Evolutionary conservation across 306 rosid species (phyloP).

Genomic region (Arachis stenosperma): DNA sequence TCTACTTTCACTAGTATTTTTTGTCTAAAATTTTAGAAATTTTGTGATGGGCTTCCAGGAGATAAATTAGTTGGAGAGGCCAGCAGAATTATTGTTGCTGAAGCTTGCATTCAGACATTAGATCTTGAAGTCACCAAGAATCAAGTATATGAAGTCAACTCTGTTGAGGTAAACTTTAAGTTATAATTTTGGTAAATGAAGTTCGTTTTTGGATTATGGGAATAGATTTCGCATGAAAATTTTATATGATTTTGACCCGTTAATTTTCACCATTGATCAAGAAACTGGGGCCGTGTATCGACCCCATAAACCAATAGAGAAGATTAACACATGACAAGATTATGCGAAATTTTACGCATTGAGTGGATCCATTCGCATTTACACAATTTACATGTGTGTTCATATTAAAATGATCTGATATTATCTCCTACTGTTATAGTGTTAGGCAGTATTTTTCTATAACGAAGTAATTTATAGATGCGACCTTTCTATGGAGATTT

Average conservation of each 20-base stretch:
- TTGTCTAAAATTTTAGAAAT: constrained; percentile 20
- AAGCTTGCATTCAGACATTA: constrained; percentile 58
- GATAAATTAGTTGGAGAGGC: constrained; percentile 79
- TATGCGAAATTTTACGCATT: too few species aligned
- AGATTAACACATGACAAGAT: too few species aligned
- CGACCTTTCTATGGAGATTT: too few species aligned
- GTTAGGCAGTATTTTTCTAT: neutral
- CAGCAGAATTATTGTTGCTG: too few species aligned
- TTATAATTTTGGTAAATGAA: constrained; percentile 18
- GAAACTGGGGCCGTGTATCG: too few species aligned
- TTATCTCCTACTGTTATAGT: neutral
- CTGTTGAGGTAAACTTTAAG: constrained; percentile 73
- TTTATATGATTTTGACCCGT: constrained; percentile 2
- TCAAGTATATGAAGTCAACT: constrained; percentile 71
- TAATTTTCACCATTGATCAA: too few species aligned
- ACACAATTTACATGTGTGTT: too few species aligned
- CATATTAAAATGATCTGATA: neutral
- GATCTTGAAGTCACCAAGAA: constrained; percentile 84
- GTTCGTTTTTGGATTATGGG: neutral
- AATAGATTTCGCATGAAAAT: neutral
- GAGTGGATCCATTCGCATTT: too few species aligned
- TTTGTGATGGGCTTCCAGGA: constrained; percentile 52
- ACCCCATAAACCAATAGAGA: too few species aligned
- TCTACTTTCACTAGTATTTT: neutral
- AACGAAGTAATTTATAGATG: too few species aligned